These are phyloP conservation scores for Setomelanomma holmii DNA, from an alignment of 2,329 filamentous ascomycete species.

Conservation along the genomic window DNA sequence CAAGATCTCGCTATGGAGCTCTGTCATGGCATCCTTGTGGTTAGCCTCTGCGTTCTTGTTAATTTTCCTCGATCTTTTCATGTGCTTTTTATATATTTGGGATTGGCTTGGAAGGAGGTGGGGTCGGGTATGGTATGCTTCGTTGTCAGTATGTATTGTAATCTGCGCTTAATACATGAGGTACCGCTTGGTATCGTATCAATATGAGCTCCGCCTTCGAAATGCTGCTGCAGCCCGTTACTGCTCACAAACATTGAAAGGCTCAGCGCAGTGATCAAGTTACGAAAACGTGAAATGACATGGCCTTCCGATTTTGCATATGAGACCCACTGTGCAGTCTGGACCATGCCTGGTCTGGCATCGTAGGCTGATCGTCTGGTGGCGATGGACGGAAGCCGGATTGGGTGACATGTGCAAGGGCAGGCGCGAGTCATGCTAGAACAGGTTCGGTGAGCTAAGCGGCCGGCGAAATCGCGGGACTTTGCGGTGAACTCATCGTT, in stretches of 20 bases:
- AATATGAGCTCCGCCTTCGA: too few species aligned
- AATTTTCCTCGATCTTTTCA: not conserved
- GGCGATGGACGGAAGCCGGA: constrained; percentile 1
- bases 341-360: not conserved
- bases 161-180: constrained; percentile 16
- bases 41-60: constrained; percentile 4
- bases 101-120: not conserved
- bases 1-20: too few species aligned
- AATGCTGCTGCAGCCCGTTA: too few species aligned
- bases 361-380: not conserved
- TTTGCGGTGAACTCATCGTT: not conserved
- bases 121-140: not conserved
- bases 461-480: not conserved
- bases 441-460: not conserved
- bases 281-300: not conserved
- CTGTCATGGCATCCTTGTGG: too few species aligned
- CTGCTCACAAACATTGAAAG: too few species aligned
- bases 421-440: constrained; percentile 18
- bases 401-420: constrained; percentile 3
- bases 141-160: constrained; percentile 20
- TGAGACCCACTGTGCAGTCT: not conserved
- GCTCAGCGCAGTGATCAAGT: not conserved
- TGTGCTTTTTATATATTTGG: not conserved
- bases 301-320: constrained; percentile 1
- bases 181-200: constrained; percentile 8